Evolutionary conservation across 2,329 filamentous ascomycete species (phyloP).

Genomic region (Stachybotrys elegans): DNA sequence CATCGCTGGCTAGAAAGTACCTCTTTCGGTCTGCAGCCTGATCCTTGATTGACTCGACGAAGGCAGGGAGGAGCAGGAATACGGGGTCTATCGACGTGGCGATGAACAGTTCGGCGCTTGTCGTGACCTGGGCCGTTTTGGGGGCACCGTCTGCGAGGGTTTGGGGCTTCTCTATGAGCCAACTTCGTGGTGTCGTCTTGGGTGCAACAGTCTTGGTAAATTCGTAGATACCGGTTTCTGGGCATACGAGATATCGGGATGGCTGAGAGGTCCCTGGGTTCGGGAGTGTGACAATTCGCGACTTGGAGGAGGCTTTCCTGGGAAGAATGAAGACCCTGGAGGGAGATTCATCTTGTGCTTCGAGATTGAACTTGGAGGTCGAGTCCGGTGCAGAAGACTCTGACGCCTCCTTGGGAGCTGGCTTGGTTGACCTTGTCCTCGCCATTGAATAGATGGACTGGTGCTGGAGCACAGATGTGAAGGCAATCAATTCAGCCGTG

Average conservation of each 20-base stretch:
- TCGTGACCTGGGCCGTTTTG: conserved; percentile 42
- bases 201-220: conserved; percentile 54
- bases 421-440: conserved; percentile 41
- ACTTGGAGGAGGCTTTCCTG: conserved; percentile 43
- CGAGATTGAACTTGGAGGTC: conserved; percentile 33
- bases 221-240: conserved; percentile 58
- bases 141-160: conserved; percentile 8
- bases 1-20: conserved; percentile 64
- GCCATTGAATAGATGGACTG: too few relatives aligned
- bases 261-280: conserved; percentile 52
- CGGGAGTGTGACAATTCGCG: conserved; percentile 54
- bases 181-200: conserved; percentile 52
- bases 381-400: conserved; percentile 21
- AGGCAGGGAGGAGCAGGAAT: conserved; percentile 74
- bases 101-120: conserved; percentile 70
- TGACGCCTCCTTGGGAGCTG: conserved; percentile 17
- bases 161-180: conserved; percentile 46
- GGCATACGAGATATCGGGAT: conserved; percentile 58
- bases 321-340: conserved; percentile 59
- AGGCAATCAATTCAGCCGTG: too few relatives aligned
- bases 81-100: conserved; percentile 80
- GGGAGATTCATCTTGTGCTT: conserved; percentile 34
- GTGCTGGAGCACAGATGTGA: too few relatives aligned
- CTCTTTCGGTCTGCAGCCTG: conserved; percentile 47
- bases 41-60: conserved; percentile 42